These are phyloP conservation scores for Lithohypha guttulata DNA, from an alignment of 2,329 filamentous ascomycete species.

Conservation along the genomic window DNA sequence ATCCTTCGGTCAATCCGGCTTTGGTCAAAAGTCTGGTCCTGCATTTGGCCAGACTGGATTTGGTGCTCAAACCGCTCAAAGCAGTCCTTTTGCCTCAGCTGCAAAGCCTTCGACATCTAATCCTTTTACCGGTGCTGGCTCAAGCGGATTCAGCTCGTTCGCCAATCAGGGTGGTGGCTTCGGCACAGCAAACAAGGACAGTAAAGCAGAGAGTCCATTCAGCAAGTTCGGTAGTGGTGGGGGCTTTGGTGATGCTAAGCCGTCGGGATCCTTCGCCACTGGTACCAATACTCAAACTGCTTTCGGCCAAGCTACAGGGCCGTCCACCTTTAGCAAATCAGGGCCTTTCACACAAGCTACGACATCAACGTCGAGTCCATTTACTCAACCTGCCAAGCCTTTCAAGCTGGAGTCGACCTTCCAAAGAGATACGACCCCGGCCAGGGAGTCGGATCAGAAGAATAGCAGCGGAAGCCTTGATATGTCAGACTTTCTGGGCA, in stretches of 20 bases:
- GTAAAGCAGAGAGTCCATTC: conserved; percentile 3
- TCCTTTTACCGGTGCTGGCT: conserved; percentile 16
- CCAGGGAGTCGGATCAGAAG: conserved; percentile 26
- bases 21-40: background rate
- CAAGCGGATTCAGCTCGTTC: conserved; percentile 23
- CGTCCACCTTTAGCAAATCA: conserved; percentile 24
- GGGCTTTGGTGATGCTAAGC: conserved; percentile 29
- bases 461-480: conserved; percentile 30
- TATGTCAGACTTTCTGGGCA: conserved; percentile 31
- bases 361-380: conserved; percentile 10
- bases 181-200: conserved; percentile 11
- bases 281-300: conserved; percentile 19
- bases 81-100: conserved; percentile 4
- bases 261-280: conserved; percentile 8
- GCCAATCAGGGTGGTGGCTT: conserved; percentile 20
- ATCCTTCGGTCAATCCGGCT: conserved; percentile 16
- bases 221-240: conserved; percentile 18
- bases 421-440: conserved; percentile 34
- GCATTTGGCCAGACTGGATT: conserved; percentile 19
- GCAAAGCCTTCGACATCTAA: conserved; percentile 8
- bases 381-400: background rate
- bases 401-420: conserved; percentile 37
- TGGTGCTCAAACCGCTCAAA: conserved; percentile 2
- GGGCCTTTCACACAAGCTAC: conserved; percentile 15
- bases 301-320: conserved; percentile 22